Base-by-base conservation (phyloP, 2,329 filamentous ascomycete species). In the Lachnellula hyalina region DNA sequence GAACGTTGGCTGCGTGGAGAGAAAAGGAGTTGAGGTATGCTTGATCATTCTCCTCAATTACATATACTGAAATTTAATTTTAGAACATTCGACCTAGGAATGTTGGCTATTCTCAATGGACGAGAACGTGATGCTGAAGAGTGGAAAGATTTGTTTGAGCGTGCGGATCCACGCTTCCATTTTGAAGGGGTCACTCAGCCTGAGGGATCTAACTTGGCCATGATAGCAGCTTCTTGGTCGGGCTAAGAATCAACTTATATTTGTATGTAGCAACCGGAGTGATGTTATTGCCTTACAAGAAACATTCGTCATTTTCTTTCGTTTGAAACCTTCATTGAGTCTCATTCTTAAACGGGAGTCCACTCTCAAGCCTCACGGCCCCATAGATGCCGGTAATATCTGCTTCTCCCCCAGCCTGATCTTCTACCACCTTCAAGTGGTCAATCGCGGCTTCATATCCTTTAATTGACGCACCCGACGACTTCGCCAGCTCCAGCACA, bases 151-250 rank as follows among this genome's bases (percentile, higher is more conserved):
- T 66, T 79, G 6, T 78, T 79, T 53, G 63, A 61, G 52, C 63
- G 67, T 34, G 76, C 77, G 5, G 77, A 81, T 57, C 68, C 74
- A 60, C 61, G 77, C 17, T 78, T 74, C 38, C 73, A 70, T 57
- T 74, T 71, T n/a, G 73, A 80, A 5, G 84, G 83, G 66, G 82
- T 86, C 7, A 71, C 67, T 14, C 79, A 82, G 12, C 78, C 85
- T 59, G 81, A 85, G 68, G 78, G 15, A 15, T 40, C 35, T 41
- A 35, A 28, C 11, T 17, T 50, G n/a, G 34, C 15, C 15, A 9
- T 50, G 15, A 41, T 50, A 8, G 35, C 40, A 28, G 48, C 32
- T 25, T 12, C 9, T 28, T 46, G 42, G 42, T 12, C n/a, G 8
- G 36, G n/a, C 36, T 12, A 4, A n/a, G 3, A n/a, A 38, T 38